These are phyloP conservation scores for Boletus eberwhitei DNA, from an alignment of 768 basidiomycete species.

Conservation along the genomic window DNA sequence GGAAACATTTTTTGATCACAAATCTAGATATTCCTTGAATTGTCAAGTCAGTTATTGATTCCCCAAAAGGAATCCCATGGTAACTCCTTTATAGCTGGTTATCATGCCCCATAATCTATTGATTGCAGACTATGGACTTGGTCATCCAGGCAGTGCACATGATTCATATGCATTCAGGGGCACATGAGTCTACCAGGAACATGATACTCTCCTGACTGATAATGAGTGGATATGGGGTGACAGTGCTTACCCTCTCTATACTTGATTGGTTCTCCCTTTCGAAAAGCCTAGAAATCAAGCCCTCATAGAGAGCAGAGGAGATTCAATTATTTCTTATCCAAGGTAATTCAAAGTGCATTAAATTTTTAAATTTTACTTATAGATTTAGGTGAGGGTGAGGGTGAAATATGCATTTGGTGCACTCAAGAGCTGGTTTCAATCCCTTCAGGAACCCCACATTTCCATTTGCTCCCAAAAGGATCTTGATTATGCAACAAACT, in stretches of 20 bases:
- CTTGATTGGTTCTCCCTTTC: background rate
- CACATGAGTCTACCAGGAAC: background rate
- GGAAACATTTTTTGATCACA: slow-evolving; percentile 14
- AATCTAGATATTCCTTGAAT: slow-evolving; percentile 20
- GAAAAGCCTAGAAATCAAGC: background rate
- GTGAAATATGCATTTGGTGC: slow-evolving; percentile 2
- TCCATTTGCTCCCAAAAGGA: background rate
- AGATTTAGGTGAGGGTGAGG: background rate
- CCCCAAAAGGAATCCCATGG: too few relatives aligned
- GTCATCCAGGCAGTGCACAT: background rate
- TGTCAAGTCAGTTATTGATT: slow-evolving; percentile 9
- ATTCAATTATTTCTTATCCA: background rate
- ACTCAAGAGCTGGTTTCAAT: background rate
- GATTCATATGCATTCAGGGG: background rate
- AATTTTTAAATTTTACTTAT: too few relatives aligned
- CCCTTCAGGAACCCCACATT: background rate
- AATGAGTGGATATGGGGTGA: background rate
- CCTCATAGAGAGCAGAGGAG: background rate
- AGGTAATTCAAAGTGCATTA: background rate
- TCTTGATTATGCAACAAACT: background rate
- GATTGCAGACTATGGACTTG: slow-evolving; percentile 1
- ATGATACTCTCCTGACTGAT: background rate
- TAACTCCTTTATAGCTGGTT: background rate
- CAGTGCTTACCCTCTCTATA: background rate
- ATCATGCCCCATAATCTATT: background rate